Evolutionary conservation across 2,329 filamentous ascomycete genomes (phyloP).

Genomic region (Amauroascus niger): DNA sequence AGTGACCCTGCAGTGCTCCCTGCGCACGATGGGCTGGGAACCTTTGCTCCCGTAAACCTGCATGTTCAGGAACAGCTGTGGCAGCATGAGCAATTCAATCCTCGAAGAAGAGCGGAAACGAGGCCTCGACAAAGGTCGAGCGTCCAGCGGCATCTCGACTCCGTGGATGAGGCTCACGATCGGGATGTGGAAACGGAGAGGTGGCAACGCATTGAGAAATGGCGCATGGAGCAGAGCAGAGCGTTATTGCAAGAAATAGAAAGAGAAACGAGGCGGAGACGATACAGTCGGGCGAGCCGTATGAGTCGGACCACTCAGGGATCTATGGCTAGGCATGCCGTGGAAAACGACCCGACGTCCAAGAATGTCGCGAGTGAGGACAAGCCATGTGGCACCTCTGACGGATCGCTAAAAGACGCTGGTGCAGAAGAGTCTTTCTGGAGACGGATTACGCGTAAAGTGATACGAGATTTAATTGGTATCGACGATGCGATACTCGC

Average conservation of each 20-base stretch:
- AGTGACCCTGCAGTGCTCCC: constrained; percentile 66
- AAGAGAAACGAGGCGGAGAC: constrained; percentile 64
- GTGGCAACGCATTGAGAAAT: constrained; percentile 76
- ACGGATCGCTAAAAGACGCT: neutral
- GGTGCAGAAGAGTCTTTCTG: constrained; percentile 56
- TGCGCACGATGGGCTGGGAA: constrained; percentile 81
- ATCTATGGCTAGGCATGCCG: neutral
- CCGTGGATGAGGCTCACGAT: constrained; percentile 48
- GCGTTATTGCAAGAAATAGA: constrained; percentile 82
- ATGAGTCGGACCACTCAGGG: neutral
- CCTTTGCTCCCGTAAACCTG: constrained; percentile 59
- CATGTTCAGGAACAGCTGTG: constrained; percentile 73
- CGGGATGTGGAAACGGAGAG: constrained; percentile 59
- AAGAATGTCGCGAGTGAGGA: neutral
- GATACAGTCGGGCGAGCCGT: constrained; percentile 31
- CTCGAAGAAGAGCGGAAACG: constrained; percentile 48
- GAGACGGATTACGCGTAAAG: constrained; percentile 69
- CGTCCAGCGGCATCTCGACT: constrained; percentile 48
- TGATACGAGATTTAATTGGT: constrained; percentile 81
- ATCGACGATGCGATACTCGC: constrained; percentile 78
- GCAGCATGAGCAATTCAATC: constrained; percentile 79
- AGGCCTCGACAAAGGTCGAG: constrained; percentile 46
- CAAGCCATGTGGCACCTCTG: neutral
- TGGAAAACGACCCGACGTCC: neutral
- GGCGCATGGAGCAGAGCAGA: constrained; percentile 83